Evolutionary conservation across 345 rosid genomes (phyloP).

Genomic region (Excoecaria agallocha): DNA sequence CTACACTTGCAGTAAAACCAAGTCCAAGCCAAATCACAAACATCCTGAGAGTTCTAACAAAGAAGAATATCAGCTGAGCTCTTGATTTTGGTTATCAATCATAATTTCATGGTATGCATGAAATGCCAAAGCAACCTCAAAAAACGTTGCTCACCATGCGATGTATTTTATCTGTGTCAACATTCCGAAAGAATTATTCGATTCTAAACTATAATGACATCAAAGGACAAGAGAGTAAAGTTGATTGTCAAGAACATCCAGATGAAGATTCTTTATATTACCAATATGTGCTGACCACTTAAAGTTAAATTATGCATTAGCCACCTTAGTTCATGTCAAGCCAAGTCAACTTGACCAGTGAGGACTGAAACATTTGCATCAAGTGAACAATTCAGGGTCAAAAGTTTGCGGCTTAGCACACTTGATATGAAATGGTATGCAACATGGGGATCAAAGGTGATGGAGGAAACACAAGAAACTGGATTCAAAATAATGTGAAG

Average conservation of each 20-base stretch:
- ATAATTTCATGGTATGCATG: background rate
- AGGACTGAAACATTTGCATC: background rate
- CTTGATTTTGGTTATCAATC: background rate
- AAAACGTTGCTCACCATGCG: background rate
- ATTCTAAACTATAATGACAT: background rate
- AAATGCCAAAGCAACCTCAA: background rate
- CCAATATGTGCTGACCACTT: background rate
- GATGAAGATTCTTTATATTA: background rate
- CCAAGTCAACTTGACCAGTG: background rate
- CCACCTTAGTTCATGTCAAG: background rate
- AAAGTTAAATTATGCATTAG: background rate
- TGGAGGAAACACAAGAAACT: slow-evolving; percentile 1
- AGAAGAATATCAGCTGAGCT: background rate
- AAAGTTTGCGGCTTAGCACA: background rate
- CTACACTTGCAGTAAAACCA: background rate
- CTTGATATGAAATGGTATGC: background rate
- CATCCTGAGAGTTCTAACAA: background rate
- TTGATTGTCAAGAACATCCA: background rate
- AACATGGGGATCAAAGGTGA: background rate
- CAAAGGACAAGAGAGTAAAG: background rate
- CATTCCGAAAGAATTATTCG: background rate
- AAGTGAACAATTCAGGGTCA: background rate
- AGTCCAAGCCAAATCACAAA: background rate
- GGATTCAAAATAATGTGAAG: background rate
- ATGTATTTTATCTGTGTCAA: background rate